Evolutionary conservation across 768 basidiomycete species (phyloP).

Genomic region (Rhodotorula graminis): DNA sequence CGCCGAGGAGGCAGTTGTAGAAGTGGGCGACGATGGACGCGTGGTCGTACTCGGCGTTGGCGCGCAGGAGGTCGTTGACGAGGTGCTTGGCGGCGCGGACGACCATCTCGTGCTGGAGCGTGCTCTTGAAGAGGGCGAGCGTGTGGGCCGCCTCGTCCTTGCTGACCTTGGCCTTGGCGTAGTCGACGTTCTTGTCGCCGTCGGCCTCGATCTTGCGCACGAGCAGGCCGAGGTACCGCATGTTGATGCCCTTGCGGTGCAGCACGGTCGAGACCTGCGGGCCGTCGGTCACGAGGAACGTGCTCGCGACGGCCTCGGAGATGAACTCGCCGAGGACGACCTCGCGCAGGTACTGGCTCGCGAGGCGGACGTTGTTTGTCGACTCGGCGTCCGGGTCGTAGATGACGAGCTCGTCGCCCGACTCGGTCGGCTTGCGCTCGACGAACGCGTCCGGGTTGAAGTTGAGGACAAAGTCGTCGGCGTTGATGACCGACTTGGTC

Average conservation of each 20-base stretch:
- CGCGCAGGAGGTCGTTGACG: conserved; percentile 46
- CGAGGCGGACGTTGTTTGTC: conserved; percentile 51
- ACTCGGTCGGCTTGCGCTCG: conserved; percentile 37
- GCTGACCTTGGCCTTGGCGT: conserved; percentile 6
- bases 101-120: conserved; percentile 50
- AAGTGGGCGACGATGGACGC: conserved; percentile 48
- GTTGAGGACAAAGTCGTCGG: conserved; percentile 47
- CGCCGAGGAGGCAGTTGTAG: conserved; percentile 52
- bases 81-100: conserved; percentile 50
- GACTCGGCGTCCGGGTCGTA: conserved; percentile 47
- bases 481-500: conserved; percentile 46
- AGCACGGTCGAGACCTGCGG: conserved; percentile 46
- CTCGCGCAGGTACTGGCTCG: conserved; percentile 48
- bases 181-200: conserved; percentile 31
- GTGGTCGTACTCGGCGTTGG: conserved; percentile 42
- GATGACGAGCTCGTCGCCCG: conserved; percentile 16
- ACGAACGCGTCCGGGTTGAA: conserved; percentile 53
- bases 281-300: conserved; percentile 48
- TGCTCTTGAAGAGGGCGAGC: conserved; percentile 41
- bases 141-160: conserved; percentile 20
- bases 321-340: conserved; percentile 47
- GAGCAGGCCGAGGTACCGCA: conserved; percentile 51
- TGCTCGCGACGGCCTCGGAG: conserved; percentile 45
- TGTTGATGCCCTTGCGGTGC: conserved; percentile 52
- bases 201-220: conserved; percentile 45